phyloP scores from a whole-genome alignment of 306 rosid species.

The Rubus parviflorus region DNA sequence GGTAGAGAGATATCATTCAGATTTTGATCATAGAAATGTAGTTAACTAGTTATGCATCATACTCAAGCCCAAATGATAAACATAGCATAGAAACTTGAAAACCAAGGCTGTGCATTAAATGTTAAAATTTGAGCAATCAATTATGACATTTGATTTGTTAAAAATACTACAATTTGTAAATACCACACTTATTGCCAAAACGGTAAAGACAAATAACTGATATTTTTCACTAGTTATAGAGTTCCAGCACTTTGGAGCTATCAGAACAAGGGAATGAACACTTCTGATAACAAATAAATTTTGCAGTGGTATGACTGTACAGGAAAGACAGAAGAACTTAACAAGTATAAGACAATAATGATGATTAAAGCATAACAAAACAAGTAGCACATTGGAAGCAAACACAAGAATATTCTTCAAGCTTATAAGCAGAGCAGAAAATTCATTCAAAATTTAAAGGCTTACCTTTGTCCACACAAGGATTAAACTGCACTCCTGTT shows the following conservation, averaged over 20 bases:
- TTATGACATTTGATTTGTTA: neutral
- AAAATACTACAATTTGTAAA: neutral
- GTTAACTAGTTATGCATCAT: neutral
- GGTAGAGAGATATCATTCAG: neutral
- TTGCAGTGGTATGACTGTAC: neutral
- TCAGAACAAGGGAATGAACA: neutral
- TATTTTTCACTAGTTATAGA: neutral
- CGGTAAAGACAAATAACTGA: neutral
- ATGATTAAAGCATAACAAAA: constrained; percentile 8
- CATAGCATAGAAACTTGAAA: neutral
- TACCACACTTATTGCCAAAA: neutral
- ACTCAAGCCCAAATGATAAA: neutral
- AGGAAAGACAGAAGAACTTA: neutral
- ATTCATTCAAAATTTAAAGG: constrained; percentile 10
- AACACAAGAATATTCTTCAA: neutral
- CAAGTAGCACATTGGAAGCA: neutral
- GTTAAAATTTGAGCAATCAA: neutral
- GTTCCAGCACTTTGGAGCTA: neutral
- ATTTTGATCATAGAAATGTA: neutral
- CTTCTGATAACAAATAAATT: neutral
- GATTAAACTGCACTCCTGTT: constrained; percentile 37
- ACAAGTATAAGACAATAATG: neutral
- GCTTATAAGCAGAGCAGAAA: neutral
- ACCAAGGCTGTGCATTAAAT: neutral
- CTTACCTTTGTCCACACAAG: constrained; percentile 47